phyloP scores from a whole-genome alignment of 2,329 filamentous ascomycete genomes.

The Colletotrichum lupini region DNA sequence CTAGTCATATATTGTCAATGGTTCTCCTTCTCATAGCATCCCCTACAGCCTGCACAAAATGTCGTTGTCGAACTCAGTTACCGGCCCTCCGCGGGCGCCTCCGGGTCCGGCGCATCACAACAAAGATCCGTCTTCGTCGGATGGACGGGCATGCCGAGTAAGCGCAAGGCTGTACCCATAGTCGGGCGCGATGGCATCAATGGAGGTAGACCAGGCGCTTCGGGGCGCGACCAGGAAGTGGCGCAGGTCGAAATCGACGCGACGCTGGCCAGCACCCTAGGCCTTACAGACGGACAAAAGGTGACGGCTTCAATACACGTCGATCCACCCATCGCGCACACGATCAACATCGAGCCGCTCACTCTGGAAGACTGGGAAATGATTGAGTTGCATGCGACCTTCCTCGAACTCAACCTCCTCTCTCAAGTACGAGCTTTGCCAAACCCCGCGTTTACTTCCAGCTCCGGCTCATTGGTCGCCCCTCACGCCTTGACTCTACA shows the following conservation, averaged over 20 bases:
- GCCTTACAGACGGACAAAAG: constrained; percentile 84
- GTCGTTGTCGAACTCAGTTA: constrained; percentile 93
- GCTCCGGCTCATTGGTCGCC: constrained; percentile 60
- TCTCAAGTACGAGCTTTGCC: constrained; percentile 93
- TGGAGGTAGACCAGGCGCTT: constrained; percentile 64
- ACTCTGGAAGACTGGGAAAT: constrained; percentile 99
- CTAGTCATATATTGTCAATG: not conserved
- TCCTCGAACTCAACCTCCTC: constrained; percentile 92
- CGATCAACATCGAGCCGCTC: constrained; percentile 94
- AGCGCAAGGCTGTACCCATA: constrained; percentile 79
- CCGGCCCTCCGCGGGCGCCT: constrained; percentile 59
- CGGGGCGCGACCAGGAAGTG: constrained; percentile 78
- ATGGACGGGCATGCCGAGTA: constrained; percentile 98
- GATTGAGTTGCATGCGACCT: constrained; percentile 96
- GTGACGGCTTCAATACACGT: constrained; percentile 79
- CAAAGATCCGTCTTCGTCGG: constrained; percentile 85
- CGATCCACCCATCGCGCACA: constrained; percentile 91
- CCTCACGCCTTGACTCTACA: constrained; percentile 90
- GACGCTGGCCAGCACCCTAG: constrained; percentile 81
- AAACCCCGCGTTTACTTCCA: constrained; percentile 76
- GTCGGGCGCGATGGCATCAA: constrained; percentile 80
- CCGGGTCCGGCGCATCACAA: constrained; percentile 57
- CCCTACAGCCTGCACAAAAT: constrained; percentile 85
- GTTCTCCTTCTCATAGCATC: not conserved
- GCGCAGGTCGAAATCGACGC: constrained; percentile 87